These are phyloP conservation scores for Calonectria pseudoturangicola DNA, from an alignment of 2,329 filamentous ascomycete species.

Conservation along the genomic window DNA sequence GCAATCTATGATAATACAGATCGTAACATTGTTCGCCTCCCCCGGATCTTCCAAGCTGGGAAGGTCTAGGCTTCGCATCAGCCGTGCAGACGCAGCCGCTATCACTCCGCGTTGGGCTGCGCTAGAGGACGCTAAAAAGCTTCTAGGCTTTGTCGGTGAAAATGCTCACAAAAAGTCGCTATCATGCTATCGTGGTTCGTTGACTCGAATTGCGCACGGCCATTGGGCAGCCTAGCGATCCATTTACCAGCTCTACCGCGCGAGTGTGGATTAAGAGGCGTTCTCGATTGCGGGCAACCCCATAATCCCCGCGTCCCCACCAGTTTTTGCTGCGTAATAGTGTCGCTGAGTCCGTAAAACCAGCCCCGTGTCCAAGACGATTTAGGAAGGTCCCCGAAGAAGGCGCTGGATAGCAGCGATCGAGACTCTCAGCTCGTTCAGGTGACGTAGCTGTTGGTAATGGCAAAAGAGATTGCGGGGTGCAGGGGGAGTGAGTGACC, in stretches of 20 bases:
- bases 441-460: background rate
- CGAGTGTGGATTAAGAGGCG: conserved; percentile 1
- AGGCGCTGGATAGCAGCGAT: conserved; percentile 6
- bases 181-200: background rate
- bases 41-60: conserved; percentile 5
- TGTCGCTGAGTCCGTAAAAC: conserved; percentile 1
- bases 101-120: conserved; percentile 2
- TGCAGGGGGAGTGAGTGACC: background rate
- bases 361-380: conserved; percentile 11
- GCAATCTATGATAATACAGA: background rate
- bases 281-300: conserved; percentile 15
- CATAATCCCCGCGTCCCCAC: conserved; percentile 22
- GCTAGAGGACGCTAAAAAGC: conserved; percentile 11
- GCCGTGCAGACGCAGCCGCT: background rate
- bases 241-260: conserved; percentile 3
- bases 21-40: background rate
- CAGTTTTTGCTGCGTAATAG: conserved; percentile 24
- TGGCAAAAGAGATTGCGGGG: conserved; percentile 1
- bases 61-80: conserved; percentile 1
- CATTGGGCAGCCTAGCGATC: background rate
- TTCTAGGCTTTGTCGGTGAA: conserved; percentile 26
- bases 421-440: background rate
- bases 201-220: background rate
- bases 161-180: background rate
- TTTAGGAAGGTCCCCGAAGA: conserved; percentile 23